Conservation (phyloP, 2,329 filamentous ascomycete genomes). For the Emergomyces africanus region DNA sequence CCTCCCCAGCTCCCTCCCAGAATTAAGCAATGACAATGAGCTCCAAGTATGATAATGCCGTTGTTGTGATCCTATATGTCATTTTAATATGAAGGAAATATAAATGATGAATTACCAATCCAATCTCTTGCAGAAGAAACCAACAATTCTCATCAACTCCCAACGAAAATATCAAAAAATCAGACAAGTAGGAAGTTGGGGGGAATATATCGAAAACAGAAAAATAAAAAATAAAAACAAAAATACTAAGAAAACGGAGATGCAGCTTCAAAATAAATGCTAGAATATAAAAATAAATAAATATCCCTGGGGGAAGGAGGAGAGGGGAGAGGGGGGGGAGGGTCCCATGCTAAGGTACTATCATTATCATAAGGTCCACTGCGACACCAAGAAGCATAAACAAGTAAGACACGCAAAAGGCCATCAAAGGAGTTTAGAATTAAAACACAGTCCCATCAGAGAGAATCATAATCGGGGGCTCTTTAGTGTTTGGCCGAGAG, state of each 20-base stretch:
- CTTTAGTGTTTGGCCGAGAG: constrained; percentile 87
- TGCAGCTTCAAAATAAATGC: background rate
- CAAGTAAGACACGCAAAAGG: background rate
- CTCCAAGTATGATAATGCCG: background rate
- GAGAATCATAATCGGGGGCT: constrained; percentile 89
- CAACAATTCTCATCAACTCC: background rate
- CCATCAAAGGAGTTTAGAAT: constrained; percentile 2
- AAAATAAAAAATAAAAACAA: background rate
- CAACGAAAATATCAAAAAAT: constrained; percentile 8
- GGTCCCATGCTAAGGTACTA: background rate
- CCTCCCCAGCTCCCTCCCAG: background rate
- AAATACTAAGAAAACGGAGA: background rate
- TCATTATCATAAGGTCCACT: constrained; percentile 1
- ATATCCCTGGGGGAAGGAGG: background rate
- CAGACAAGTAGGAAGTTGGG: constrained; percentile 11
- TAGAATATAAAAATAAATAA: background rate
- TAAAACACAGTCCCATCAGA: constrained; percentile 96
- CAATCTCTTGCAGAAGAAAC: background rate
- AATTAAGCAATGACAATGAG: background rate
- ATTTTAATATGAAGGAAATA: background rate
- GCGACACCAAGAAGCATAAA: background rate
- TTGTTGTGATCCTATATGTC: background rate
- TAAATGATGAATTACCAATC: background rate
- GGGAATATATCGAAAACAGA: background rate
- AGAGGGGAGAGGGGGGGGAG: too few species aligned